Base-by-base conservation (phyloP, 176 grass and related monocot species). In the Aegilops longissima region DNA sequence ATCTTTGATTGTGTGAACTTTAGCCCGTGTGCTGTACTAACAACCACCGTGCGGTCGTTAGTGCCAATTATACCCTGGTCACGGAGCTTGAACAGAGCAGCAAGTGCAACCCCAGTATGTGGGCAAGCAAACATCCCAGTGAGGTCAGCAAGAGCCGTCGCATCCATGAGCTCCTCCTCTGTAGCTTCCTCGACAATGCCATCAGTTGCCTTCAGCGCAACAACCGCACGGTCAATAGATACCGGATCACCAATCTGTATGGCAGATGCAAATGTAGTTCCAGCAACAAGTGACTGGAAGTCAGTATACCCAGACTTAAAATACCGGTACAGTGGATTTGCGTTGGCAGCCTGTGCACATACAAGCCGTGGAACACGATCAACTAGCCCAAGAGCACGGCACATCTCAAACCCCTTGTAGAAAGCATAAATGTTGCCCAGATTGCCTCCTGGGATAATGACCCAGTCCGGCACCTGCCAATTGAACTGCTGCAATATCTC, bases 1-100 rank as follows among this genome's bases (percentile, higher is more conserved):
- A 95, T 88, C 89, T 95, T 95, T 21, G 93, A 95, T n/a, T 93
- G 93, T 4, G 91, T 91, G 77, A 95, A 95, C 82, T 96, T 96
- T 2, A 96, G 65, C 6, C 94, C 94, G 49, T 96, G 94, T 2
- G 91, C 94, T 21, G 94, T 96, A 83, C 91, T 96, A 51, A 96
- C 87, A 17, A 96, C 94, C 39, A 96, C 92, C 0, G 94, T 96
- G 9, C 94, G 79, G 81, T 95, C 93, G 29, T 93, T 95, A 16
- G 81, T 69, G 25, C 89, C 84, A 38, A 93, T 93, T 68, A 96
- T 82, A 16, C 85, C 82, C 82, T 75, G 86, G 66, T 88, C 87
- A 12, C 89, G 86, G 25, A 93, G 89, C 85, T 93, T 93, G 61
- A 90, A 91, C 72, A 96, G 70, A 30, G 92, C 91, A 77, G 92